A percentile compares a stretch with the other conserved stretches of the same genome.
Evolutionary conservation across 2,329 filamentous ascomycete species (phyloP).

Genomic region (Immersiporthe knoxdaviesiana): DNA sequence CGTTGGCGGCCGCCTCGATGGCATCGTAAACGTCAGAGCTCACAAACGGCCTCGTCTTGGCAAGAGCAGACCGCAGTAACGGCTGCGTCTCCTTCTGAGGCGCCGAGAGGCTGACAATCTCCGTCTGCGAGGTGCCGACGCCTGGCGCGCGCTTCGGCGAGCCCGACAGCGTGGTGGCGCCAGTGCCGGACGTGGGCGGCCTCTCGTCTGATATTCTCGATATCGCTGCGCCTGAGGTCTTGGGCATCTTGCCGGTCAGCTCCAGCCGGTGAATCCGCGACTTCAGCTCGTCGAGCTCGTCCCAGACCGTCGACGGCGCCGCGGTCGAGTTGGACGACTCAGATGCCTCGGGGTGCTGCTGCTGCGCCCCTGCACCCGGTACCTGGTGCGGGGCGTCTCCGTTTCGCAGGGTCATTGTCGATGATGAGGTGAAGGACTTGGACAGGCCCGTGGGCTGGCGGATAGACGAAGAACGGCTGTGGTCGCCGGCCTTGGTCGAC

Average conservation of each 20-base stretch:
- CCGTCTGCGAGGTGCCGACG: slow-evolving; percentile 49
- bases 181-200: slow-evolving; percentile 88
- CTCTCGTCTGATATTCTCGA: slow-evolving; percentile 76
- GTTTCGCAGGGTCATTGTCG: slow-evolving; percentile 53
- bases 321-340: slow-evolving; percentile 88
- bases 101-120: slow-evolving; percentile 41
- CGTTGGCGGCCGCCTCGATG: slow-evolving; percentile 78
- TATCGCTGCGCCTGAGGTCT: slow-evolving; percentile 80
- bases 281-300: slow-evolving; percentile 94
- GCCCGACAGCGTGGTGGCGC: slow-evolving; percentile 85
- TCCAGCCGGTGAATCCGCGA: slow-evolving; percentile 90
- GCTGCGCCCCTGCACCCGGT: slow-evolving; percentile 42
- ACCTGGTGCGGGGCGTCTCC: slow-evolving; percentile 41
- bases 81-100: slow-evolving; percentile 68
- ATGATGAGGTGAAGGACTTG: slow-evolving; percentile 62
- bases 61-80: slow-evolving; percentile 77
- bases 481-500: slow-evolving; percentile 33
- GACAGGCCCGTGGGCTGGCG: slow-evolving; percentile 38
- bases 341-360: slow-evolving; percentile 64
- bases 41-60: slow-evolving; percentile 74
- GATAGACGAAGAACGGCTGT: slow-evolving; percentile 21
- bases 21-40: slow-evolving; percentile 74
- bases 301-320: slow-evolving; percentile 93
- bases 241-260: slow-evolving; percentile 82
- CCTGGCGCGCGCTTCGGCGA: slow-evolving; percentile 77